Conservation (phyloP, 1,139 yeast species). For the Scheffersomyces parashehatae region DNA sequence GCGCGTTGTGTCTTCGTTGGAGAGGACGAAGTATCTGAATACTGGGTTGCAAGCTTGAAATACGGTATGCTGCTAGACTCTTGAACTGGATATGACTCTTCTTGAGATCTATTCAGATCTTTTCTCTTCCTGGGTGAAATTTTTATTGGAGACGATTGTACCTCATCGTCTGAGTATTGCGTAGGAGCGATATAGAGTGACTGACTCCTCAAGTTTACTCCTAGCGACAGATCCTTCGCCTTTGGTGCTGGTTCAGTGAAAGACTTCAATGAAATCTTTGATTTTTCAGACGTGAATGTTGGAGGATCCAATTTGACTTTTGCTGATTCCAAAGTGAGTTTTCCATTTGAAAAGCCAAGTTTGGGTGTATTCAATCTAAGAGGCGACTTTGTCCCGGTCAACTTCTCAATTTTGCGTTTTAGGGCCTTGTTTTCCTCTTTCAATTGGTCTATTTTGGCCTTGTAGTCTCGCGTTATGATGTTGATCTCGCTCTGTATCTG, state of each 20-base stretch:
- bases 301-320: too few relatives aligned
- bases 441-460: not conserved
- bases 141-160: slow-evolving; percentile 8
- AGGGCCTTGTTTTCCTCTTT: not conserved
- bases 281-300: too few relatives aligned
- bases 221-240: too few relatives aligned
- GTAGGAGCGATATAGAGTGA: slow-evolving; percentile 8
- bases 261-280: too few relatives aligned
- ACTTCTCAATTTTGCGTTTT: not conserved
- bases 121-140: slow-evolving; percentile 7
- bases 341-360: too few relatives aligned
- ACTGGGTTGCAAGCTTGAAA: not conserved
- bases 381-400: not conserved
- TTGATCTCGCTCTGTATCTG: not conserved
- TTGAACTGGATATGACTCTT: not conserved
- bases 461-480: not conserved
- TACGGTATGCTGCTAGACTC: not conserved
- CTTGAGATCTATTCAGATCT: slow-evolving; percentile 1
- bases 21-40: not conserved
- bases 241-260: too few relatives aligned
- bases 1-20: slow-evolving; percentile 1
- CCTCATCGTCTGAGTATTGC: slow-evolving; percentile 17
- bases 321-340: too few relatives aligned
- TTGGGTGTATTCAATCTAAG: not conserved
- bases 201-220: not conserved